These are phyloP conservation scores for Blastobotrys parvus DNA, from an alignment of 805 yeast species.

Conservation along the genomic window DNA sequence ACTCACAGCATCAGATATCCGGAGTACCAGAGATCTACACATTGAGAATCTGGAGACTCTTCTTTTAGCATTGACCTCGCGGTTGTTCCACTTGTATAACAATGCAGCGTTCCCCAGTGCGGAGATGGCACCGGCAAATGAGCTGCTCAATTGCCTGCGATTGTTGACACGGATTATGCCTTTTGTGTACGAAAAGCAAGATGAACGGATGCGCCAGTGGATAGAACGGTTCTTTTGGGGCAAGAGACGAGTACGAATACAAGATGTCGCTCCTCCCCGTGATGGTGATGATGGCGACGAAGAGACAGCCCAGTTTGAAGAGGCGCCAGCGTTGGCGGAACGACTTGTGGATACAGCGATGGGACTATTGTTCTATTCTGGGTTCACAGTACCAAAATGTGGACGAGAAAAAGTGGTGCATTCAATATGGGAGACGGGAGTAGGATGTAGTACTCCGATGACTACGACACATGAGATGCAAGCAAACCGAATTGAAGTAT, in stretches of 20 bases:
- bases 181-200: slow-evolving; percentile 46
- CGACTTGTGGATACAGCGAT: slow-evolving; percentile 33
- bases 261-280: too few relatives aligned
- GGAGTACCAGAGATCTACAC: slow-evolving; percentile 51
- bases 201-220: slow-evolving; percentile 27
- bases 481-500: slow-evolving; percentile 56
- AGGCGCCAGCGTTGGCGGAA: slow-evolving; percentile 26
- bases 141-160: slow-evolving; percentile 54
- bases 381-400: slow-evolving; percentile 41
- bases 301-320: slow-evolving; percentile 6
- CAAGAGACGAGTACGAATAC: slow-evolving; percentile 3
- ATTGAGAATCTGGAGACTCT: slow-evolving; percentile 48
- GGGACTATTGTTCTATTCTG: slow-evolving; percentile 45
- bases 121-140: slow-evolving; percentile 22
- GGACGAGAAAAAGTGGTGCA: slow-evolving; percentile 22
- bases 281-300: too few relatives aligned
- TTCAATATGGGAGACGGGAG: slow-evolving; percentile 74
- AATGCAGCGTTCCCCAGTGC: slow-evolving; percentile 23
- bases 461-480: slow-evolving; percentile 39
- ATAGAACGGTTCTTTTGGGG: slow-evolving; percentile 40
- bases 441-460: slow-evolving; percentile 39
- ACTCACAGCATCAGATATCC: slow-evolving; percentile 49
- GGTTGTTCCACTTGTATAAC: slow-evolving; percentile 26
- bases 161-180: slow-evolving; percentile 61
- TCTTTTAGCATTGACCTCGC: slow-evolving; percentile 34